Evolutionary conservation across 345 rosid genomes (phyloP).

Genomic region (Eucalyptus marginata): DNA sequence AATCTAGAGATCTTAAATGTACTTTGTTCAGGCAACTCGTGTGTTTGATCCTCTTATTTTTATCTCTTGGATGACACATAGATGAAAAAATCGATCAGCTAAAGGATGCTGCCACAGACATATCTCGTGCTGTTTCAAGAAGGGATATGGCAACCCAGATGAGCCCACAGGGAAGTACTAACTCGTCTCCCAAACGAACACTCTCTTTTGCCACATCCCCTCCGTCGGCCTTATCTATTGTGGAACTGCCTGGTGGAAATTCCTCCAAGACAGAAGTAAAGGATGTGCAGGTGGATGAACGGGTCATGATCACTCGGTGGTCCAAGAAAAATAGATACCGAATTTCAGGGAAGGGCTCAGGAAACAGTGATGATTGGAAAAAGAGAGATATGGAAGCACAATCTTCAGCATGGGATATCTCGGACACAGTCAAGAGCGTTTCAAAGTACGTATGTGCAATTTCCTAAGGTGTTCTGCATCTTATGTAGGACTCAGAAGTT

Average conservation of each 20-base stretch:
- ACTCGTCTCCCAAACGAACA: slow-evolving; percentile 47
- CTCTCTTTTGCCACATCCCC: slow-evolving; percentile 40
- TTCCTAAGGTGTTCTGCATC: not conserved
- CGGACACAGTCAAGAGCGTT: slow-evolving; percentile 37
- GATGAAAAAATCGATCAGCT: slow-evolving; percentile 34
- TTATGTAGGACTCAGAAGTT: not conserved
- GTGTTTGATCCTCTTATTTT: not conserved
- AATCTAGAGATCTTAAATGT: not conserved
- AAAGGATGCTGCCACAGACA: slow-evolving; percentile 53
- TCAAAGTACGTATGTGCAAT: slow-evolving; percentile 26
- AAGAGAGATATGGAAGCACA: slow-evolving; percentile 36
- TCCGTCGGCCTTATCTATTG: slow-evolving; percentile 34
- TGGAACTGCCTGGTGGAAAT: slow-evolving; percentile 33
- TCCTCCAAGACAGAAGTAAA: slow-evolving; percentile 46
- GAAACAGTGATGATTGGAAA: slow-evolving; percentile 57
- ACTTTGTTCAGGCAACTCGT: not conserved
- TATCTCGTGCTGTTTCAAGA: slow-evolving; percentile 58
- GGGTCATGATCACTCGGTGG: slow-evolving; percentile 83
- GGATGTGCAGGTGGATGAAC: slow-evolving; percentile 88
- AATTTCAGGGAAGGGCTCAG: slow-evolving; percentile 39
- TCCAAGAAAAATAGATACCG: slow-evolving; percentile 59
- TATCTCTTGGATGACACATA: slow-evolving; percentile 6
- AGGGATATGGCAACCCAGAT: slow-evolving; percentile 98
- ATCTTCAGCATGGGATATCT: slow-evolving; percentile 57
- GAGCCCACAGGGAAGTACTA: slow-evolving; percentile 74